These are phyloP conservation scores for Bonia amplexicaulis DNA, from an alignment of 176 grass and related monocot genomes.

Conservation along the genomic window DNA sequence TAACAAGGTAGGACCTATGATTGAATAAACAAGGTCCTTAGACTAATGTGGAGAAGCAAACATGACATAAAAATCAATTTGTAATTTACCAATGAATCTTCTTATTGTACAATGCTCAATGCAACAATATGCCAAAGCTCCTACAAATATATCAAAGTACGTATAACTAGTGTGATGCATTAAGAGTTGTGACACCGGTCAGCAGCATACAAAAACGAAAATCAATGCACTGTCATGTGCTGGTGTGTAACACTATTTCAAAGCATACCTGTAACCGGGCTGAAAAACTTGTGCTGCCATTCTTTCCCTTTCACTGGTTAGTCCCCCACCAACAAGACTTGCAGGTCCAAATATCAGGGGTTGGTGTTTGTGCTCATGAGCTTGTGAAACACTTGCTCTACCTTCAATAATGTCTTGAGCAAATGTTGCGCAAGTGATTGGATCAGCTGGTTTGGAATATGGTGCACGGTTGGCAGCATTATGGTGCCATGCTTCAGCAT, in stretches of 20 bases:
- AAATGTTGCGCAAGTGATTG: conserved; percentile 91
- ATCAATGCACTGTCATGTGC: neutral
- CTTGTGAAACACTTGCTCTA: conserved; percentile 78
- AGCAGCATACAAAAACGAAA: neutral
- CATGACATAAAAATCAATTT: neutral
- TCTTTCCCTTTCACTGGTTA: conserved; percentile 73
- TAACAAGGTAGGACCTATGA: neutral
- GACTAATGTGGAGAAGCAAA: neutral
- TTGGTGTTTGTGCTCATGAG: conserved; percentile 85
- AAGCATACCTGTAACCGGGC: conserved; percentile 76
- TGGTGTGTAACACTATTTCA: neutral
- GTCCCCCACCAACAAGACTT: conserved; percentile 58
- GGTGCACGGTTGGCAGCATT: conserved; percentile 55
- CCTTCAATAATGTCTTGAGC: conserved; percentile 97
- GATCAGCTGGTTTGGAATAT: conserved; percentile 73
- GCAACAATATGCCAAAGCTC: neutral
- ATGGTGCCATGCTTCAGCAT: conserved; percentile 78
- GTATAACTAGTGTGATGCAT: neutral
- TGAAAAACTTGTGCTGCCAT: conserved; percentile 88
- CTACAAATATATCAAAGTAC: neutral
- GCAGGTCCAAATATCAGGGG: conserved; percentile 91
- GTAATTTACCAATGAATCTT: neutral
- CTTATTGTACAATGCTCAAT: neutral
- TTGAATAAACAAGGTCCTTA: neutral
- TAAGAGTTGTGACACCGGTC: neutral